phyloP scores from a whole-genome alignment of 2,329 filamentous ascomycete species.

The Pseudogymnoascus sp. region DNA sequence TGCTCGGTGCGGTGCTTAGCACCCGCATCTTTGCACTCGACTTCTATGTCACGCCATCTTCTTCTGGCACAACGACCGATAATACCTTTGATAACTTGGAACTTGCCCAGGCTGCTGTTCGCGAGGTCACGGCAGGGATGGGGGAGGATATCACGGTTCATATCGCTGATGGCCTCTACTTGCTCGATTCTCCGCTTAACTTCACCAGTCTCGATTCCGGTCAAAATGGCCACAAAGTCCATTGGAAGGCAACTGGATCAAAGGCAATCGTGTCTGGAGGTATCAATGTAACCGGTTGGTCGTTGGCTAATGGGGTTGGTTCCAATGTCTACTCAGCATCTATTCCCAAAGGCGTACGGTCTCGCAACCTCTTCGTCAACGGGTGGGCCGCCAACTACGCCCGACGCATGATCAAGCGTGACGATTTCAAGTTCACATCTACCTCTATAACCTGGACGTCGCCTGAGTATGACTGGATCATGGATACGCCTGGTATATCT shows the following conservation, averaged over 20 bases:
- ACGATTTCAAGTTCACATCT: neutral
- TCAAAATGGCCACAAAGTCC: neutral
- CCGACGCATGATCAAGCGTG: neutral
- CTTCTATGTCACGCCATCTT: too few relatives aligned
- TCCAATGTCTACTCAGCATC: neutral
- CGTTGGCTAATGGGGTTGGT: neutral
- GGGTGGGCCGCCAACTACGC: neutral
- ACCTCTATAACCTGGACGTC: neutral
- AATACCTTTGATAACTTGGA: too few relatives aligned
- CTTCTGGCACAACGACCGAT: too few relatives aligned
- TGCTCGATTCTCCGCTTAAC: neutral
- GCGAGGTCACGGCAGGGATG: neutral
- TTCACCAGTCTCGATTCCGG: neutral
- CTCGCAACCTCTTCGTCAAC: neutral
- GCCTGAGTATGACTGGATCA: neutral
- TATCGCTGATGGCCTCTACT: neutral
- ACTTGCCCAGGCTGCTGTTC: too few relatives aligned
- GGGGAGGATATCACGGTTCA: neutral
- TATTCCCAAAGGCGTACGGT: neutral
- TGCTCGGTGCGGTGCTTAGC: too few relatives aligned
- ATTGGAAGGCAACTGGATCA: neutral
- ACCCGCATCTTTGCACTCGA: too few relatives aligned
- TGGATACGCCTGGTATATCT: neutral
- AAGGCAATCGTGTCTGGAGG: neutral
- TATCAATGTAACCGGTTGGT: neutral